Evolutionary conservation across 768 basidiomycete species (phyloP).

Genomic region (Harrya chromipes): DNA sequence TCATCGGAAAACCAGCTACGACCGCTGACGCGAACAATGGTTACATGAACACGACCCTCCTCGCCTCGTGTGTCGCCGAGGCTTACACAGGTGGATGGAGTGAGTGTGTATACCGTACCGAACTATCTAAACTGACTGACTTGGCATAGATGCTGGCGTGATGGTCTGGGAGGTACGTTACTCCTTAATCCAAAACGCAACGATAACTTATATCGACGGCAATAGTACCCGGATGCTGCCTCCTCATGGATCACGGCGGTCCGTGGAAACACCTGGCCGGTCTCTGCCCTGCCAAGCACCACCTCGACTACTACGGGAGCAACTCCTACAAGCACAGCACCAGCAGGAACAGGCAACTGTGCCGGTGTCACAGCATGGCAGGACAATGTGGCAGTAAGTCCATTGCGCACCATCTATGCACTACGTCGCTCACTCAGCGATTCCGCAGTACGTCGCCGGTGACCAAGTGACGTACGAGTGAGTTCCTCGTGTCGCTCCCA

Average conservation of each 20-base stretch:
- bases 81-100: conserved; percentile 30
- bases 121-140: neutral
- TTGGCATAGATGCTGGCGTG: conserved; percentile 33
- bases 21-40: conserved; percentile 49
- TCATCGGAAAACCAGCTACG: conserved; percentile 69
- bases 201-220: neutral
- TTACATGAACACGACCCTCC: conserved; percentile 49
- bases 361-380: neutral
- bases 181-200: neutral
- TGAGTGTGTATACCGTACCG: neutral
- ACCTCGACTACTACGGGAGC: neutral
- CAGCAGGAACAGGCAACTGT: neutral
- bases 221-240: conserved; percentile 35
- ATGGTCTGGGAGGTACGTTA: conserved; percentile 35
- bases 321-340: neutral
- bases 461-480: neutral
- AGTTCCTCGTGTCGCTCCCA: neutral
- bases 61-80: conserved; percentile 56
- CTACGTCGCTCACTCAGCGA: neutral
- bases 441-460: neutral
- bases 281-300: neutral
- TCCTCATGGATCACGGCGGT: conserved; percentile 31
- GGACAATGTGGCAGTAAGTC: neutral
- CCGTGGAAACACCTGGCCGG: conserved; percentile 3
- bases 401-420: neutral